These are phyloP conservation scores for Fusarium robinianum DNA, from an alignment of 2,329 filamentous ascomycete species.

Conservation along the genomic window DNA sequence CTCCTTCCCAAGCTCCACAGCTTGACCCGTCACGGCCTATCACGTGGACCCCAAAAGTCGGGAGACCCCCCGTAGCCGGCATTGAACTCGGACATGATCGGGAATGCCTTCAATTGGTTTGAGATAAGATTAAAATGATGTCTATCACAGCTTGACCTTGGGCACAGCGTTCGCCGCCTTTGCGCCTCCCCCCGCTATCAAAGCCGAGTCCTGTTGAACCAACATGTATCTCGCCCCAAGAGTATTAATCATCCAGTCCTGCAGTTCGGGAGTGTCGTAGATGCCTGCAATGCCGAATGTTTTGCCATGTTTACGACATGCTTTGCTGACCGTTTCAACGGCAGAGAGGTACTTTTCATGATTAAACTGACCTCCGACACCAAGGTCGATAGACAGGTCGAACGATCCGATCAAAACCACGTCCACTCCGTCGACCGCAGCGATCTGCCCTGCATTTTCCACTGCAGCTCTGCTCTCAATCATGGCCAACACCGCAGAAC, in stretches of 20 bases:
- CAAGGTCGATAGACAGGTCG: conserved; percentile 34
- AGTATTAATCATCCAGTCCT: conserved; percentile 17
- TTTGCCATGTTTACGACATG: conserved; percentile 18
- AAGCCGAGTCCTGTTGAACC: conserved; percentile 14
- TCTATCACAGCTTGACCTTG: no score
- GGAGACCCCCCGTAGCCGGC: no score
- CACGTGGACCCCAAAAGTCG: no score
- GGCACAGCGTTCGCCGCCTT: no score
- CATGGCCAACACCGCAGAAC: conserved; percentile 36
- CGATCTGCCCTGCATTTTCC: conserved; percentile 37
- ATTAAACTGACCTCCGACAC: conserved; percentile 13
- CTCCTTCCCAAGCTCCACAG: no score
- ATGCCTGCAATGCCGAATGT: conserved; percentile 19
- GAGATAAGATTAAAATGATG: no score
- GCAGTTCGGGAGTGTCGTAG: conserved; percentile 14
- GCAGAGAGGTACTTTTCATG: conserved; percentile 12
- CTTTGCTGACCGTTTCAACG: conserved; percentile 9
- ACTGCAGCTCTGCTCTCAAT: conserved; percentile 34
- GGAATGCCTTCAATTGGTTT: no score
- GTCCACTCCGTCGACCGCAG: conserved; percentile 38
- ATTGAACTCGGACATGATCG: no score
- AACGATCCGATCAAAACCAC: conserved; percentile 40
- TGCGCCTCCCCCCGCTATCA: conserved; percentile 12
- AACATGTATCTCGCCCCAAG: conserved; percentile 17
- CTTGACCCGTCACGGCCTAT: no score